Percentiles rank a stretch among this genome's conserved stretches.
phyloP scores from a whole-genome alignment of 176 grass and related monocot species.

The Bromus sterilis region DNA sequence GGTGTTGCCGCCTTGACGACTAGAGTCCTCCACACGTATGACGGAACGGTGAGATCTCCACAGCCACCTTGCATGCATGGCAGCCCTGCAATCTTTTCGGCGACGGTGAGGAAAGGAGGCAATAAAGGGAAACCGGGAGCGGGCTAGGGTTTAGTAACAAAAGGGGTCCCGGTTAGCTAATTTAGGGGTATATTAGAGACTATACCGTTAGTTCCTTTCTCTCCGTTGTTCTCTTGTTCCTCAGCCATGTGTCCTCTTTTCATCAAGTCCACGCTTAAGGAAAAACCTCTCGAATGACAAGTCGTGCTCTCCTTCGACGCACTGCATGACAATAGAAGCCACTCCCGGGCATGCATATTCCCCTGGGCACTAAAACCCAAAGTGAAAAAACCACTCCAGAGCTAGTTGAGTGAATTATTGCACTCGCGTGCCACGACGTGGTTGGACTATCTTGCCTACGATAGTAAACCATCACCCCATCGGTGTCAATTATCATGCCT shows the following conservation, averaged over 20 bases:
- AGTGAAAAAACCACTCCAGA: not conserved
- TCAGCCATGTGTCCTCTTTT: not conserved
- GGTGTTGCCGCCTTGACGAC: too few relatives aligned
- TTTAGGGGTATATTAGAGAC: too few relatives aligned
- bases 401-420: slow-evolving; percentile 28
- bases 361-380: not conserved
- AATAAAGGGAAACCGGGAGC: not conserved
- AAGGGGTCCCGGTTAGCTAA: too few relatives aligned
- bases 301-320: not conserved
- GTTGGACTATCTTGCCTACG: not conserved
- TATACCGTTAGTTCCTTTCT: too few relatives aligned
- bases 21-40: not conserved
- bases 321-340: not conserved
- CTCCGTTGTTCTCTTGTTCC: too few relatives aligned
- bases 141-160: not conserved
- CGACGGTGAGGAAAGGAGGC: not conserved
- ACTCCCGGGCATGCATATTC: not conserved
- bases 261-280: not conserved
- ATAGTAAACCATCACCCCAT: not conserved
- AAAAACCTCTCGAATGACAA: not conserved
- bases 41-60: not conserved
- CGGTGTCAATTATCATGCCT: slow-evolving; percentile 6
- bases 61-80: too few relatives aligned
- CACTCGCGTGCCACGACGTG: not conserved
- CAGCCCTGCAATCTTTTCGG: not conserved